Conservation (phyloP, 345 rosid species). For the Gossypium ekmanianum region DNA sequence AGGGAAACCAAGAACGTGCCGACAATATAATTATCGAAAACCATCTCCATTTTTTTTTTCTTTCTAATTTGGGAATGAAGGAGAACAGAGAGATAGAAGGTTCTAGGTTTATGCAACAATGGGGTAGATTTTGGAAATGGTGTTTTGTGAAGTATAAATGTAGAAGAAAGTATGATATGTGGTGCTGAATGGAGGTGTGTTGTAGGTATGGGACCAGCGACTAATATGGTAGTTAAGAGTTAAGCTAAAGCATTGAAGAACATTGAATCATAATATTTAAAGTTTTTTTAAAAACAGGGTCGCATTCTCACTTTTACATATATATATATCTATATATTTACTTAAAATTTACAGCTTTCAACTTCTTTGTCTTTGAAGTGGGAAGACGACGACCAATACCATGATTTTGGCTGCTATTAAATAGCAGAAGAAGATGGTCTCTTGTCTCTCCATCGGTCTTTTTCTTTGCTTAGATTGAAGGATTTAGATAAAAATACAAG, state of each 20-base stretch:
- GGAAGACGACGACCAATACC: neutral
- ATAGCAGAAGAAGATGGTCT: neutral
- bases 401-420: neutral
- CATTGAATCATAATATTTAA: neutral
- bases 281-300: neutral
- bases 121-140: too few relatives aligned
- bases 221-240: neutral
- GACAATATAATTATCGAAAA: conserved; percentile 21
- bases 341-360: neutral
- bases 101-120: neutral
- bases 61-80: too few relatives aligned
- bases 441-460: neutral
- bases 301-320: neutral
- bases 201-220: neutral
- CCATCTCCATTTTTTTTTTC: conserved; percentile 5
- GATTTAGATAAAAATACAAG: too few relatives aligned
- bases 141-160: too few relatives aligned
- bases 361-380: neutral
- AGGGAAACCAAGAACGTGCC: conserved; percentile 34
- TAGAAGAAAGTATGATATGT: too few relatives aligned
- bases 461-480: too few relatives aligned
- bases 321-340: too few relatives aligned
- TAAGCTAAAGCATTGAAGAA: neutral
- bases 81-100: neutral
- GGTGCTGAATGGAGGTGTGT: neutral